Evolutionary conservation across 1,139 yeast species (phyloP), one percentile per base, ranked within the genome.

Genomic region (Hemisphaericaspora subhashii): DNA sequence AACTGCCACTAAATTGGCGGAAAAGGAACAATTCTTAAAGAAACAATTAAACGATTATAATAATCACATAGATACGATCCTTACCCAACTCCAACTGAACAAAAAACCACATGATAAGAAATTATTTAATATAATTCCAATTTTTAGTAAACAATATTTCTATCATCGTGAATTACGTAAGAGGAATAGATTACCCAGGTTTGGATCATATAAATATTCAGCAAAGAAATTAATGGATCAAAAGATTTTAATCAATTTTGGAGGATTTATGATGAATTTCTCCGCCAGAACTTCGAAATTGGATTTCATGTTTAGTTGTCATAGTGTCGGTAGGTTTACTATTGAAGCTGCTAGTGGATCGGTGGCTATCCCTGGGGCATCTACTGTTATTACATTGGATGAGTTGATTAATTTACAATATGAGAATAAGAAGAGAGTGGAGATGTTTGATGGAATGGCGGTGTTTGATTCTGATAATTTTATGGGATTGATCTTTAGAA

Each of bases 131-230:
- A 64, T 74, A 20, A 65, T 76, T 32, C 72, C 86, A 20, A 83
- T 85, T 2, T 86, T 87, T 61, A 81, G 90, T 27, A 83, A 80
- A 54, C 94, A 86, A 50, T 86, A 83, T 60, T 85, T 84, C 62
- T 86, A 85, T 54, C 85, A 82, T 53, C 68, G 90, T 25, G 88
- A 83, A 47, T 66, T 86, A 50, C 81, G 81, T 51, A 81, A 75
- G 62, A 60, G 78, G 36, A 87, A 92, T 24, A 69, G 83, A 34
- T 64, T 82, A 33, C 90, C 94, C 2, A 79, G 77, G 53, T 87
- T 83, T 59, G 96, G 96, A 7, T 86, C 94, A 1, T 87, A 81
- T 64, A 86, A 85, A 60, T 86, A 87, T 63, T 75, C 88, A 0
- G 83, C 88, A 3, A 83, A 86, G 45, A 84, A 82, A 52, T 68